Conservation (phyloP, 1,284 basidiomycete genomes). For the Cryptococcus deneoformans region DNA sequence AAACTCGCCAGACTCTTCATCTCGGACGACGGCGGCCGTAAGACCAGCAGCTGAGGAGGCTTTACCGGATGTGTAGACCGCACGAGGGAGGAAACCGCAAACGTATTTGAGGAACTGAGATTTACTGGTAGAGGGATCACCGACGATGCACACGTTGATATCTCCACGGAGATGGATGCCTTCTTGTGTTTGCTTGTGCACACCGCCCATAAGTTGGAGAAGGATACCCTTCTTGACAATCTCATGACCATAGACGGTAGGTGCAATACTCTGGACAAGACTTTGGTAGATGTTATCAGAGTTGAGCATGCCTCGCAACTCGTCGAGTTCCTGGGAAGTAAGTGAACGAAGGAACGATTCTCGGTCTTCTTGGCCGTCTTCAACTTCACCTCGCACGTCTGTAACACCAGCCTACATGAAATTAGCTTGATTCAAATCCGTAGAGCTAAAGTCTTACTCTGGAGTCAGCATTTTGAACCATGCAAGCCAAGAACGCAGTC, state of each 20-base stretch:
- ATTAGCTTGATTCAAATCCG: not conserved
- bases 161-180: slow-evolving; percentile 98
- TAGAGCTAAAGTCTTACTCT: slow-evolving; percentile 52
- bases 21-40: slow-evolving; percentile 96
- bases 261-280: slow-evolving; percentile 91
- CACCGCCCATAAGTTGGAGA: slow-evolving; percentile 99
- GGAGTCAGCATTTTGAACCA: slow-evolving; percentile 88
- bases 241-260: slow-evolving; percentile 96
- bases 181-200: slow-evolving; percentile 90
- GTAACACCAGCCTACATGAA: slow-evolving; percentile 61
- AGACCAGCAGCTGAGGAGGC: slow-evolving; percentile 98
- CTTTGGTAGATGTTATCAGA: slow-evolving; percentile 91
- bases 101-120: slow-evolving; percentile 99
- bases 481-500: slow-evolving; percentile 97
- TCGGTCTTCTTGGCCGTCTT: slow-evolving; percentile 67
- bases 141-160: slow-evolving; percentile 98
- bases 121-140: slow-evolving; percentile 95
- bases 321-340: slow-evolving; percentile 91
- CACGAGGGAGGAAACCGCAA: slow-evolving; percentile 97
- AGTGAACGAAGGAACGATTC: slow-evolving; percentile 81
- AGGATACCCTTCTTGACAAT: slow-evolving; percentile 98
- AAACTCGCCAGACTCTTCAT: slow-evolving; percentile 99
- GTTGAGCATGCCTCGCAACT: slow-evolving; percentile 90
- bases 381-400: slow-evolving; percentile 78
- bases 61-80: slow-evolving; percentile 98